Conservation (phyloP, 1,284 basidiomycete species). For the Pulchroboletus neoregius region DNA sequence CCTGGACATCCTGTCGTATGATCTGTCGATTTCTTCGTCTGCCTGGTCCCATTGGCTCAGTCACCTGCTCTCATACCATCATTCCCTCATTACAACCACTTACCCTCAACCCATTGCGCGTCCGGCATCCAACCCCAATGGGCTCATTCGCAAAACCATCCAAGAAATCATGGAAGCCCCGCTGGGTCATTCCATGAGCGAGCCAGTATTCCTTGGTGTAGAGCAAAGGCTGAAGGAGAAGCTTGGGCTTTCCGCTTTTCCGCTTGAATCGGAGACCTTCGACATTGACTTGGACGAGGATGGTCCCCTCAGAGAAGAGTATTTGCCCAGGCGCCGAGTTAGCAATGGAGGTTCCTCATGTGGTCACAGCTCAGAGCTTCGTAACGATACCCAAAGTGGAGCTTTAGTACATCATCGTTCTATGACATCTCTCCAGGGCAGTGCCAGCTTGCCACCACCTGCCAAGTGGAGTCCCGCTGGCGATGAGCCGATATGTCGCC, state of each 20-base stretch:
- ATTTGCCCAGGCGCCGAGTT: conserved; percentile 63
- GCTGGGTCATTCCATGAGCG: conserved; percentile 36
- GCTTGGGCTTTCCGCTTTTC: conserved; percentile 40
- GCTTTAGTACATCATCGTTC: conserved; percentile 16
- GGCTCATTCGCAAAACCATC: conserved; percentile 62
- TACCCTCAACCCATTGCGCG: conserved; percentile 75
- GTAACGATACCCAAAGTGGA: conserved; percentile 1
- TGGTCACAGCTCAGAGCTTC: conserved; percentile 3
- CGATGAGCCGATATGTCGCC: conserved; percentile 65
- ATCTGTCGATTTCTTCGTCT: conserved; percentile 58
- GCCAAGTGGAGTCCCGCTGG: conserved; percentile 75
- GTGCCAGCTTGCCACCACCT: conserved; percentile 59
- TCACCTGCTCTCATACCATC: conserved; percentile 60
- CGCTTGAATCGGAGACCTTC: conserved; percentile 42
- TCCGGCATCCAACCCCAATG: conserved; percentile 64
- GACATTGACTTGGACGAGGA: conserved; percentile 79
- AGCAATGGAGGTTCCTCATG: conserved; percentile 17
- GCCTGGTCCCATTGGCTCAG: conserved; percentile 70
- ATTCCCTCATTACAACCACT: conserved; percentile 51
- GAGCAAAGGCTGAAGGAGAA: conserved; percentile 57
- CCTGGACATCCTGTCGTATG: conserved; percentile 63
- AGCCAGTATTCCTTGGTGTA: conserved; percentile 67
- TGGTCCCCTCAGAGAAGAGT: conserved; percentile 74
- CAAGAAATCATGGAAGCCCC: conserved; percentile 61
- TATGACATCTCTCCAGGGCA: conserved; percentile 24